phyloP scores from a whole-genome alignment of 305 asterid genomes.

The Solanum chacoense region DNA sequence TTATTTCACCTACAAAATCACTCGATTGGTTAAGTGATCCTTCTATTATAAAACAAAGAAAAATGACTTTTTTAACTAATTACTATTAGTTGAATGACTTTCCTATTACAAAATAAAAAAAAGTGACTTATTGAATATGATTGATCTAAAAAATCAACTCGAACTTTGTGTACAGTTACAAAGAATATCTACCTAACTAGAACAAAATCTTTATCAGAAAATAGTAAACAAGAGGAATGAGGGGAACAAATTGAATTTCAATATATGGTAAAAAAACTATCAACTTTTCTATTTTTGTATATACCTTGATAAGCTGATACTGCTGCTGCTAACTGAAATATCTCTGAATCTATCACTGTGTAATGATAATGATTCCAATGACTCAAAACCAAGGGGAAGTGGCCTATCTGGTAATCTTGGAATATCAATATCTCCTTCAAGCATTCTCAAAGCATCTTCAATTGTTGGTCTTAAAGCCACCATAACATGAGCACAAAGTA shows the following conservation, averaged over 20 bases:
- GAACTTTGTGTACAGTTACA: not conserved
- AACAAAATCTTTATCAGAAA: not conserved
- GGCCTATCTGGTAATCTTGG: constrained; percentile 49
- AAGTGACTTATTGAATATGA: not conserved
- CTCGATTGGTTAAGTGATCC: not conserved
- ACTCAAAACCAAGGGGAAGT: constrained; percentile 29
- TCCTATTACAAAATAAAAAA: not conserved
- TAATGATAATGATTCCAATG: constrained; percentile 11
- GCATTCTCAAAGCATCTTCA: constrained; percentile 55
- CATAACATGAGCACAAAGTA: constrained; percentile 61
- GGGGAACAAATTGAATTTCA: not conserved
- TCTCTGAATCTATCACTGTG: constrained; percentile 11
- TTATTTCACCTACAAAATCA: not conserved
- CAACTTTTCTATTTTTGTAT: not conserved
- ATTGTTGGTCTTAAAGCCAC: constrained; percentile 57
- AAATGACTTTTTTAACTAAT: not conserved
- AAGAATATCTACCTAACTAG: not conserved
- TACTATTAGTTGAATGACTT: not conserved
- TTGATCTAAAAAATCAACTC: not conserved
- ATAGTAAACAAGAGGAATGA: not conserved
- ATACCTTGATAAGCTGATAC: not conserved
- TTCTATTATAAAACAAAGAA: not conserved
- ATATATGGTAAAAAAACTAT: not conserved
- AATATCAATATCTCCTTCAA: constrained; percentile 57
- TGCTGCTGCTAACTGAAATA: not conserved